Evolutionary conservation across 768 basidiomycete genomes (phyloP).

Genomic region (Suillus tomentosus): DNA sequence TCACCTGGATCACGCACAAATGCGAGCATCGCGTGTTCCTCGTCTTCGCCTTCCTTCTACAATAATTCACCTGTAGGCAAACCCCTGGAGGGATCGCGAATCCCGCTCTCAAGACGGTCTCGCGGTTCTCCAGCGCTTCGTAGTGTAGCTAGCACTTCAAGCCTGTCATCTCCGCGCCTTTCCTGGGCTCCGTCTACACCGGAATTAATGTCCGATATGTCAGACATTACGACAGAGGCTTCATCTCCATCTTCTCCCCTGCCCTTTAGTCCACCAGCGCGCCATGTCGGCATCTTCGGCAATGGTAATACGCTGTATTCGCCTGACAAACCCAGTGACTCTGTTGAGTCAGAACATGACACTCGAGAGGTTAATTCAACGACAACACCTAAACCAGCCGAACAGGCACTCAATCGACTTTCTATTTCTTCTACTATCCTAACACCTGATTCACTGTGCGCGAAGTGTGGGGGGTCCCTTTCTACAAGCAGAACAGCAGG

Average conservation of each 20-base stretch:
- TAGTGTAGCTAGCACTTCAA: slow-evolving; percentile 31
- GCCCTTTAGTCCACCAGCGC: slow-evolving; percentile 34
- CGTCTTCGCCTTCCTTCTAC: slow-evolving; percentile 20
- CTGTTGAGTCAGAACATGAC: slow-evolving; percentile 14
- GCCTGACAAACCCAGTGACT: slow-evolving; percentile 20
- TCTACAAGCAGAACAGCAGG: slow-evolving; percentile 60
- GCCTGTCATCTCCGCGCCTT: slow-evolving; percentile 25
- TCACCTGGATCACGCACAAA: slow-evolving; percentile 27
- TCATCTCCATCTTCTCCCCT: slow-evolving; percentile 57
- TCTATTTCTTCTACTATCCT: slow-evolving; percentile 35
- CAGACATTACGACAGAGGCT: slow-evolving; percentile 58
- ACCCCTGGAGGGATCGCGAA: slow-evolving; percentile 24
- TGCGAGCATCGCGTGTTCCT: slow-evolving; percentile 15
- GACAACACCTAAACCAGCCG: slow-evolving; percentile 29
- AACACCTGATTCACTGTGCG: slow-evolving; percentile 51
- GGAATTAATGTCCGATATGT: slow-evolving; percentile 60
- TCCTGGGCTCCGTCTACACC: slow-evolving; percentile 53
- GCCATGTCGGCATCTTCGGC: slow-evolving; percentile 17
- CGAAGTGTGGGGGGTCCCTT: slow-evolving; percentile 58
- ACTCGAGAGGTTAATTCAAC: slow-evolving; percentile 16
- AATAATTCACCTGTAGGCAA: slow-evolving; percentile 24
- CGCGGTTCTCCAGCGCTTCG: slow-evolving; percentile 31
- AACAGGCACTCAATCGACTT: slow-evolving; percentile 26
- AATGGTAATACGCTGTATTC: slow-evolving; percentile 12
- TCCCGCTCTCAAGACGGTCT: slow-evolving; percentile 30